Evolutionary conservation across 768 basidiomycete genomes (phyloP).

Genomic region (Lyophyllum atratum): DNA sequence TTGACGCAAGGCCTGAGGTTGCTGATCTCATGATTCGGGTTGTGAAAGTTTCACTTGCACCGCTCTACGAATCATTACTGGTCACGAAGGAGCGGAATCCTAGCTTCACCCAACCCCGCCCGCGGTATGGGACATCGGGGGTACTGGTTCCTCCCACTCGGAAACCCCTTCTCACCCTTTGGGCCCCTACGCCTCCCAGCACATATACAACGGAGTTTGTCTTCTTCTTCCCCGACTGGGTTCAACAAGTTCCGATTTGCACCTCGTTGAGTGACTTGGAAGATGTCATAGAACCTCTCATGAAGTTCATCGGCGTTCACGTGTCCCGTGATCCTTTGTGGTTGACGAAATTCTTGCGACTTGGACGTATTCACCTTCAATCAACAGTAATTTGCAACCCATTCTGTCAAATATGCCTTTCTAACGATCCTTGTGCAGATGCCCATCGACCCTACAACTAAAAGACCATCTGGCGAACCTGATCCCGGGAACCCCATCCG

Average conservation of each 20-base stretch:
- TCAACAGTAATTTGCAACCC: constrained; percentile 43
- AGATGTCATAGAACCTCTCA: constrained; percentile 75
- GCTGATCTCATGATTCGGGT: constrained; percentile 86
- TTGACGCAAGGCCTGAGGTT: constrained; percentile 78
- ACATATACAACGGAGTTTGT: constrained; percentile 77
- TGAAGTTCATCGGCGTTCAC: constrained; percentile 80
- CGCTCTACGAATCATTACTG: constrained; percentile 59
- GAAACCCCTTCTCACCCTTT: constrained; percentile 70
- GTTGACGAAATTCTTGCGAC: constrained; percentile 76
- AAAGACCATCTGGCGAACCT: constrained; percentile 54
- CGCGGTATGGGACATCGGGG: constrained; percentile 64
- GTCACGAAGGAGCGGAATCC: constrained; percentile 61
- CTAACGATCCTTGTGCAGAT: constrained; percentile 29
- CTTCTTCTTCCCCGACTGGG: constrained; percentile 92
- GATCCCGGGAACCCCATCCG: constrained; percentile 62
- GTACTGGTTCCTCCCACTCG: constrained; percentile 51
- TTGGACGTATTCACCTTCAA: constrained; percentile 68
- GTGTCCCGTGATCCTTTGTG: constrained; percentile 77
- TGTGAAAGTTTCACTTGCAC: constrained; percentile 65
- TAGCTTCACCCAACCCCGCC: constrained; percentile 63
- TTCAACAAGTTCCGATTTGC: constrained; percentile 67
- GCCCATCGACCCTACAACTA: constrained; percentile 59
- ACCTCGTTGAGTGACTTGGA: constrained; percentile 66
- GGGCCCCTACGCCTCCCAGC: constrained; percentile 80
- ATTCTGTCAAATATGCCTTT: not conserved